Percentiles rank a stretch among this genome's conserved stretches.
Conservation (phyloP, 2,329 filamentous ascomycete species). For the Trichoderma koningii region DNA sequence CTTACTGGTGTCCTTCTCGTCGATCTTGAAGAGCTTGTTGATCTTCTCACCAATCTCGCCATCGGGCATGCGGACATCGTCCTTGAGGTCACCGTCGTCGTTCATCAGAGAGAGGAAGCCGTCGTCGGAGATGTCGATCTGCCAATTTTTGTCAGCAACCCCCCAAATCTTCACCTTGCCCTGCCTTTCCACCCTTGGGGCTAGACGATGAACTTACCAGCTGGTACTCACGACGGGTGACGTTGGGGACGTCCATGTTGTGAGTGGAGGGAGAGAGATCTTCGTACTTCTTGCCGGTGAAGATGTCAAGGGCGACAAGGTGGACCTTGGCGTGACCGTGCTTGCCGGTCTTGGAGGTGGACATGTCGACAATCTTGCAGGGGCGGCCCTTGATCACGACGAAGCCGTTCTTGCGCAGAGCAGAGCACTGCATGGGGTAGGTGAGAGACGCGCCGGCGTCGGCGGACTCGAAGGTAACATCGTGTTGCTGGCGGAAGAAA, state of each 20-base stretch:
- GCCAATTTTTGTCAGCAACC: slow-evolving; percentile 18
- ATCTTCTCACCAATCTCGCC: slow-evolving; percentile 89
- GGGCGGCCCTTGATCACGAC: slow-evolving; percentile 98
- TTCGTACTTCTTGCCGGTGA: slow-evolving; percentile 99
- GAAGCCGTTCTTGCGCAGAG: slow-evolving; percentile 98
- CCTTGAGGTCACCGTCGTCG: slow-evolving; percentile 83
- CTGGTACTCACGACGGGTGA: slow-evolving; percentile 87
- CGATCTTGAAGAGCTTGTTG: slow-evolving; percentile 71
- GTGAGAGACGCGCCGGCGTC: slow-evolving; percentile 95
- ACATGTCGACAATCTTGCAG: slow-evolving; percentile 99
- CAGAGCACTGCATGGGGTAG: slow-evolving; percentile 99
- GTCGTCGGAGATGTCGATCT: slow-evolving; percentile 94
- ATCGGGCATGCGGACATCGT: slow-evolving; percentile 92
- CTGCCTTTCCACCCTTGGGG: slow-evolving; percentile 18
- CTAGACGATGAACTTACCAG: slow-evolving; percentile 66
- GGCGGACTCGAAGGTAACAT: slow-evolving; percentile 81
- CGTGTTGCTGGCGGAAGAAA: slow-evolving; percentile 53
- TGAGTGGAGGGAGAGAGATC: slow-evolving; percentile 97
- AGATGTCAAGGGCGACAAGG: slow-evolving; percentile 96
- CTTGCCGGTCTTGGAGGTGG: slow-evolving; percentile 99
- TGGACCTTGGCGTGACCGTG: slow-evolving; percentile 99
- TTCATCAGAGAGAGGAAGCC: slow-evolving; percentile 93
- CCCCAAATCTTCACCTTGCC: too few species aligned
- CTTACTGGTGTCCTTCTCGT: slow-evolving; percentile 95
- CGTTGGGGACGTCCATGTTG: slow-evolving; percentile 98